Evolutionary conservation across 306 rosid species (phyloP), one percentile per base, ranked within the genome.

Genomic region (Parietaria judaica): DNA sequence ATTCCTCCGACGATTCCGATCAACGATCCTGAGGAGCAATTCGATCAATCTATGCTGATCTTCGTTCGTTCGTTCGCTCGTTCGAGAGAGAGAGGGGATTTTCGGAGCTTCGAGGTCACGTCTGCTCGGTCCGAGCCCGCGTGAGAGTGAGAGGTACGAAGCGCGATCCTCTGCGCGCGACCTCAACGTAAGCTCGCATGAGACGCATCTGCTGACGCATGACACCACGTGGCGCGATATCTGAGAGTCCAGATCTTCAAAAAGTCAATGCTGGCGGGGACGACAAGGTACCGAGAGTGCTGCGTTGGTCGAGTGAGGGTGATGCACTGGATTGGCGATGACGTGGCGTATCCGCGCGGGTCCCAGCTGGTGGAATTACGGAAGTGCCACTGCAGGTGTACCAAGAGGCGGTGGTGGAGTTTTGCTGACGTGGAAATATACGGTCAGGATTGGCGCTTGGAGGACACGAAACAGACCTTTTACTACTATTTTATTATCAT

Each of bases 21-120:
- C 31, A 23, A 23, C 31, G 31, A 23, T 23, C 31, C 31, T 23
- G 31, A 23, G 31, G 43, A 11, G 60, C 10, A 58, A 58, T 39
- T 38, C 62, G 35, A 17, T 15, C 58, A 54, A 4, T 54, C 4
- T 23, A n/a, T n/a, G 11, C 9, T 15, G 37, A 4, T 11, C 12
- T 17, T 54, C 38, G 45, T 41, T 41, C 45, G 45, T 41, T 54
- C 12, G 11, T 6, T 11, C 13, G 35, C 51, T 52, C 4, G 7
- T 61, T 48, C 2, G 8, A 45, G 41, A 23, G 53, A 31, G 43
- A 13, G 55, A 31, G 36, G 55, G 48, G 61, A 57, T 37, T 8
- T 60, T 46, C 39, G 64, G 51, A 60, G 64, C 64, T 44, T 60
- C 14, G 15, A 23, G 54, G 54, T 51, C 65, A 61, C 53, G 65